Conservation (phyloP, 768 basidiomycete genomes). For the Postia placenta region DNA sequence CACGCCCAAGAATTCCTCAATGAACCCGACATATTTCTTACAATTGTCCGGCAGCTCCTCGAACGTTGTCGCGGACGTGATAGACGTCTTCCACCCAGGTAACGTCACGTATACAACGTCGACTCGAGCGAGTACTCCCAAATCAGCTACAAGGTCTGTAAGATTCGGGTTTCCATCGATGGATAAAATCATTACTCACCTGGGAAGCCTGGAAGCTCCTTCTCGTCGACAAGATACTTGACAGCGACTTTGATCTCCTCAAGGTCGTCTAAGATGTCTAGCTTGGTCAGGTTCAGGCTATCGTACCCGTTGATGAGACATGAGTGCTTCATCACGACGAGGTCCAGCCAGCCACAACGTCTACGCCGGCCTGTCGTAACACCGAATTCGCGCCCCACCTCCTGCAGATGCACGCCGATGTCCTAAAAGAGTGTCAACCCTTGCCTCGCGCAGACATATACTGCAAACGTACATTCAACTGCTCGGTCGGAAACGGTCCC, state of each 20-base stretch:
- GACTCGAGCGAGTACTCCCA: constrained; percentile 72
- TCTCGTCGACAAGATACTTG: constrained; percentile 71
- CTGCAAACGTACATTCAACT: constrained; percentile 70
- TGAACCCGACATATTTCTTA: constrained; percentile 79
- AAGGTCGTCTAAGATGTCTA: constrained; percentile 85
- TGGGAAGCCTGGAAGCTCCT: constrained; percentile 80
- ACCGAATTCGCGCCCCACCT: constrained; percentile 89
- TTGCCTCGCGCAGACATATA: background rate
- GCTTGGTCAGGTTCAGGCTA: constrained; percentile 88
- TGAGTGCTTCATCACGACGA: constrained; percentile 92
- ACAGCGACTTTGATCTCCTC: constrained; percentile 84
- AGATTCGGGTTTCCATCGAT: too few species aligned
- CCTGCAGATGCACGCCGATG: constrained; percentile 82
- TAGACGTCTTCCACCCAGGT: constrained; percentile 86
- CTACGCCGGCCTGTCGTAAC: constrained; percentile 88
- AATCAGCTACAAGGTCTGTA: constrained; percentile 52
- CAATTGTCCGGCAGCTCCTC: constrained; percentile 80
- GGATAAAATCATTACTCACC: constrained; percentile 50
- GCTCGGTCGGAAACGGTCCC: constrained; percentile 96
- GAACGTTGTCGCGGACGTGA: constrained; percentile 55
- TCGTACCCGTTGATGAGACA: constrained; percentile 95
- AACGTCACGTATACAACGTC: constrained; percentile 85
- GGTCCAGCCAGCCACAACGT: constrained; percentile 96
- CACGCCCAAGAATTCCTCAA: constrained; percentile 68
- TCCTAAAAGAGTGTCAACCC: constrained; percentile 41